A percentile compares a stretch with the other conserved stretches of the same genome.
phyloP scores from a whole-genome alignment of 352 stramenopile genomes.

The Phytophthora pistaciae region DNA sequence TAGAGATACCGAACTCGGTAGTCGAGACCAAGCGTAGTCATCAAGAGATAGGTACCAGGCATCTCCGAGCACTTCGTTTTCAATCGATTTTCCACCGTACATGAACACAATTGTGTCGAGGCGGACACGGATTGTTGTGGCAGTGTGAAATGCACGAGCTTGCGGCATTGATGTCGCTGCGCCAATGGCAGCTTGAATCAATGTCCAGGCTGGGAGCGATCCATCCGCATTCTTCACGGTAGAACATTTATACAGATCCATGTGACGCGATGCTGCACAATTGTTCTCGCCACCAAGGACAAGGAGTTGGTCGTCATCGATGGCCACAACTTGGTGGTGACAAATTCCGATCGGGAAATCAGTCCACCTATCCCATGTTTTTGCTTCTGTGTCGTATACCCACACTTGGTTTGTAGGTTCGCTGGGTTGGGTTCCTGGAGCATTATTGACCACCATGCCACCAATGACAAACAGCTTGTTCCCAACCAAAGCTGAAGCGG shows the following conservation, averaged over 20 bases:
- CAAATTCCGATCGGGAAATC: slow-evolving; percentile 86
- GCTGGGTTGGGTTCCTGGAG: slow-evolving; percentile 5
- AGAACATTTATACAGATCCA: slow-evolving; percentile 88
- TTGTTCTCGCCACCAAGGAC: slow-evolving; percentile 86
- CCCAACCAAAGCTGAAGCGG: slow-evolving; percentile 63
- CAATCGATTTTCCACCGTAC: slow-evolving; percentile 80
- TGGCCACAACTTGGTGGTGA: slow-evolving; percentile 77
- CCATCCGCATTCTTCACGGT: slow-evolving; percentile 65
- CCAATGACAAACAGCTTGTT: slow-evolving; percentile 84
- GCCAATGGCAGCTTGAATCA: slow-evolving; percentile 75
- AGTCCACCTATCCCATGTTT: slow-evolving; percentile 78
- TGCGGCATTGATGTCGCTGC: slow-evolving; percentile 70
- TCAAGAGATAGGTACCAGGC: slow-evolving; percentile 87
- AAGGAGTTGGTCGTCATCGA: slow-evolving; percentile 80
- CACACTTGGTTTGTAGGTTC: slow-evolving; percentile 74
- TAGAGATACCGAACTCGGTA: slow-evolving; percentile 78
- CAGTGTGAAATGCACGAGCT: slow-evolving; percentile 76
- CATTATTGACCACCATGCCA: slow-evolving; percentile 45
- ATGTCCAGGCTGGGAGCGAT: slow-evolving; percentile 75
- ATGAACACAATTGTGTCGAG: slow-evolving; percentile 86
- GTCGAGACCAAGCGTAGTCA: slow-evolving; percentile 81
- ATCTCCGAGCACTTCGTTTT: slow-evolving; percentile 80
- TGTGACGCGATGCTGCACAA: slow-evolving; percentile 76
- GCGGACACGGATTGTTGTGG: slow-evolving; percentile 71
- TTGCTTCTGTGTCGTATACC: slow-evolving; percentile 61